Percentiles rank a stretch among this genome's conserved stretches.
phyloP scores from a whole-genome alignment of 2,329 filamentous ascomycete species.

The Xylaria sp. region DNA sequence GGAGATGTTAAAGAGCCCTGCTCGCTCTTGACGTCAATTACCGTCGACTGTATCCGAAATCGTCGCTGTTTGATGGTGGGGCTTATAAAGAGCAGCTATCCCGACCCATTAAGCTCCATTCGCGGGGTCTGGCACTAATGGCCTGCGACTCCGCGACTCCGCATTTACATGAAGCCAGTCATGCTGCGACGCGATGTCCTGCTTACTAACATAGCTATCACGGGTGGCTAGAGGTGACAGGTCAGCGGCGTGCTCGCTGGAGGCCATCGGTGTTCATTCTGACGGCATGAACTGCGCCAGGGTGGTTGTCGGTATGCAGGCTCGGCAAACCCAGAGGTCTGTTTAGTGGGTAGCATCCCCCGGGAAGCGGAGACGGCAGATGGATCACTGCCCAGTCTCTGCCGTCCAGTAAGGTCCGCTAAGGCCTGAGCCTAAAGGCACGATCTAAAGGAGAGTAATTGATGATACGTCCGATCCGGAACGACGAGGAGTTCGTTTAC shows the following conservation, averaged over 20 bases:
- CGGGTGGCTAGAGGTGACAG: neutral
- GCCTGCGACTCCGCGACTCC: constrained; percentile 9
- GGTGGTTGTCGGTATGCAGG: constrained; percentile 16
- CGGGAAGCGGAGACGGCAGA: constrained; percentile 22
- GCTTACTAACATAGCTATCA: neutral
- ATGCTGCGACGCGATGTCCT: neutral
- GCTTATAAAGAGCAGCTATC: neutral
- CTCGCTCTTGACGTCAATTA: neutral
- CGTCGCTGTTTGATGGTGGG: constrained; percentile 7
- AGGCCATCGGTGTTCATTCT: neutral
- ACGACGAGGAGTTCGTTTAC: neutral
- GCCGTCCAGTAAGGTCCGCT: no score
- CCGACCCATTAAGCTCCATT: neutral
- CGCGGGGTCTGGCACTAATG: constrained; percentile 18
- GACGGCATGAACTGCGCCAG: neutral
- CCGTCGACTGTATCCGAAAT: neutral
- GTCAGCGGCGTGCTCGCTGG: neutral
- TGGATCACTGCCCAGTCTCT: neutral
- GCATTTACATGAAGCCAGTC: neutral
- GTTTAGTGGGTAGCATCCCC: constrained; percentile 1
- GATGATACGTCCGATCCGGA: neutral
- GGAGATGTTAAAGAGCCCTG: neutral
- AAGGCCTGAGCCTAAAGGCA: no score
- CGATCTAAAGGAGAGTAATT: neutral
- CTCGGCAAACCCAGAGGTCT: constrained; percentile 9